Percentiles rank a stretch among this genome's conserved stretches.
Evolutionary conservation across 805 yeast genomes (phyloP).

Genomic region (Saturnispora ahearnii): DNA sequence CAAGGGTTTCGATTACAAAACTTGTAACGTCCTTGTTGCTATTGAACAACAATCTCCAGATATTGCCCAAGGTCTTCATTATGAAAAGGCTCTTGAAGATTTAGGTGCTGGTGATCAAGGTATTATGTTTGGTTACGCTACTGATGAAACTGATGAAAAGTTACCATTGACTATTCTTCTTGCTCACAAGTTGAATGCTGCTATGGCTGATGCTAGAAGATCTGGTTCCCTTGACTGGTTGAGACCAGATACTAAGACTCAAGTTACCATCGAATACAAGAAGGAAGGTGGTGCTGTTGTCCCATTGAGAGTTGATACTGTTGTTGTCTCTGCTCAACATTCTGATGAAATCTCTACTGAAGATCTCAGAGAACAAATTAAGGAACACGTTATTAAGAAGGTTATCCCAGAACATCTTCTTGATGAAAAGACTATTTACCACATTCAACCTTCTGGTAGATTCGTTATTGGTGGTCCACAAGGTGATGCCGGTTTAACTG

Average conservation of each 20-base stretch:
- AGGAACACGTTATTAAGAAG: conserved; percentile 76
- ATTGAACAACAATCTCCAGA: conserved; percentile 99
- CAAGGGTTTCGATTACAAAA: conserved; percentile 98
- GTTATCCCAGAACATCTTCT: conserved; percentile 85
- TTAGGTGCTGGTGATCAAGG: conserved; percentile 99
- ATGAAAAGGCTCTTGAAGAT: conserved; percentile 90
- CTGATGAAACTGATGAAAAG: conserved; percentile 97
- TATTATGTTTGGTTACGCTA: conserved; percentile 99
- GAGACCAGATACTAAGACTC: conserved; percentile 99
- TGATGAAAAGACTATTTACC: conserved; percentile 93
- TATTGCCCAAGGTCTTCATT: conserved; percentile 98
- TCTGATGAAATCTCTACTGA: conserved; percentile 93
- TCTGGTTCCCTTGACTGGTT: conserved; percentile 91
- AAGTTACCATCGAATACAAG: conserved; percentile 95
- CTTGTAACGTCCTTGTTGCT: conserved; percentile 98
- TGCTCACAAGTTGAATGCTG: conserved; percentile 94
- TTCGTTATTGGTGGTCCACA: conserved; percentile 99
- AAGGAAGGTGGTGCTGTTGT: conserved; percentile 91
- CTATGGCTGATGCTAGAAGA: conserved; percentile 96
- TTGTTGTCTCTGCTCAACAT: conserved; percentile 96
- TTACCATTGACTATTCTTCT: conserved; percentile 90
- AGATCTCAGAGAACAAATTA: conserved; percentile 74
- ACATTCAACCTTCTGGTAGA: conserved; percentile 99
- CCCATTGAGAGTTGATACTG: conserved; percentile 94
- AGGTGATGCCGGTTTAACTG: conserved; percentile 99